Evolutionary conservation across 371 early-diverging fungal genomes (phyloP).

Genomic region (Zychaea mexicana): DNA sequence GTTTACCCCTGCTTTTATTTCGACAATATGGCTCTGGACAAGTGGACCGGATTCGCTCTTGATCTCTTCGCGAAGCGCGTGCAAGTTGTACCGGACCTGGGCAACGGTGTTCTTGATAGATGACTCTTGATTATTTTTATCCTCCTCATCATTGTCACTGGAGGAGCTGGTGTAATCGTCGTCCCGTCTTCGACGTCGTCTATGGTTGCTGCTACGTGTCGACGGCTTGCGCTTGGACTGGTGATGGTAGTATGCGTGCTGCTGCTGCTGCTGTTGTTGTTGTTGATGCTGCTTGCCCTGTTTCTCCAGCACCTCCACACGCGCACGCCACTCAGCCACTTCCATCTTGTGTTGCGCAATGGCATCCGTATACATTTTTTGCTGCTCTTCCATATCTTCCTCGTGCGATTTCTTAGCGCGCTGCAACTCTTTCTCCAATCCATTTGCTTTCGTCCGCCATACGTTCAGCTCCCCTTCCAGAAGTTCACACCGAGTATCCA

Average conservation of each 20-base stretch:
- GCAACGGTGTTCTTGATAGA: conserved; percentile 25
- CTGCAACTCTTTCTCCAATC: conserved; percentile 24
- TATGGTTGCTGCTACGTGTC: not conserved
- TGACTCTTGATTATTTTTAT: not conserved
- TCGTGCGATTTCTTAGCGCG: conserved; percentile 9
- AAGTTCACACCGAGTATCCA: conserved; percentile 31
- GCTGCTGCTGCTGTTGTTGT: not conserved
- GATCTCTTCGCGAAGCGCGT: conserved; percentile 33
- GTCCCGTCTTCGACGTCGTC: not conserved
- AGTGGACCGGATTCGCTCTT: conserved; percentile 23
- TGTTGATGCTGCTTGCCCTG: conserved; percentile 13
- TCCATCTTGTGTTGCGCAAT: conserved; percentile 15
- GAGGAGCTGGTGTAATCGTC: conserved; percentile 5
- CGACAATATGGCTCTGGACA: conserved; percentile 25
- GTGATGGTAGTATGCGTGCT: not conserved
- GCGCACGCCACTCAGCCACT: conserved; percentile 19
- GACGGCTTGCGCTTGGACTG: not conserved
- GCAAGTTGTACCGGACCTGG: conserved; percentile 37
- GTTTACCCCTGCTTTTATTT: conserved; percentile 32
- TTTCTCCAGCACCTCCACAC: conserved; percentile 25
- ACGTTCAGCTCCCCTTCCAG: conserved; percentile 23
- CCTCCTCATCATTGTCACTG: not conserved
- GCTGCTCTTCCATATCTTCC: not conserved
- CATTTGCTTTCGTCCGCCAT: conserved; percentile 21
- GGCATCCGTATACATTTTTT: not conserved